Percentiles rank a stretch among this genome's conserved stretches.
phyloP scores from a whole-genome alignment of 768 basidiomycete species.

The Guyanaporus albipodus region DNA sequence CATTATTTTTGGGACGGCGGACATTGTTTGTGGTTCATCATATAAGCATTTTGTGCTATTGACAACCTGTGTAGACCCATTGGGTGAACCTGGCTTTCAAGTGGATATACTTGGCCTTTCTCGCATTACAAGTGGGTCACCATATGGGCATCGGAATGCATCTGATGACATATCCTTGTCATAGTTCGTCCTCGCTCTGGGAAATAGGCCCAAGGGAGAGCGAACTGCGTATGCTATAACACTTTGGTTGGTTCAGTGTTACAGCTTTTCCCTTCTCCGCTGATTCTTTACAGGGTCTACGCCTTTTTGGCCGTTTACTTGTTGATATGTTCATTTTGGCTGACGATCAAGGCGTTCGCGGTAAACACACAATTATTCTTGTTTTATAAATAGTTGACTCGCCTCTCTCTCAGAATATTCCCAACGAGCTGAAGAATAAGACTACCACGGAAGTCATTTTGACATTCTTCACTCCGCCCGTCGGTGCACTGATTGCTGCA shows the following conservation, averaged over 20 bases:
- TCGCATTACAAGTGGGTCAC: constrained; percentile 63
- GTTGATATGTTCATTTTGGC: constrained; percentile 79
- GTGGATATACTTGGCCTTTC: constrained; percentile 84
- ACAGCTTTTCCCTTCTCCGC: neutral
- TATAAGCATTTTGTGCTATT: neutral
- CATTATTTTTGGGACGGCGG: constrained; percentile 67
- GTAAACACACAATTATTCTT: constrained; percentile 36
- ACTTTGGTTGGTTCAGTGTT: constrained; percentile 49
- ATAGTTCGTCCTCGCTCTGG: constrained; percentile 67
- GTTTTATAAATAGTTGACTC: constrained; percentile 1
- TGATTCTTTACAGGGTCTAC: constrained; percentile 58
- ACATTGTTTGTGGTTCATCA: constrained; percentile 49
- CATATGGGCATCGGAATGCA: no score
- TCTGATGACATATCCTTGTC: neutral
- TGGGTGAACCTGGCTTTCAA: constrained; percentile 82
- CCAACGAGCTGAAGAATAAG: constrained; percentile 45
- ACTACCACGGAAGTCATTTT: constrained; percentile 46
- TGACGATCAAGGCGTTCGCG: constrained; percentile 76
- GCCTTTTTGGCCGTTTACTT: constrained; percentile 82
- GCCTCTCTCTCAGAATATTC: constrained; percentile 45
- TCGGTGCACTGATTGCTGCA: constrained; percentile 80
- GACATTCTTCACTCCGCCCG: constrained; percentile 69
- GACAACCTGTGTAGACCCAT: constrained; percentile 50
- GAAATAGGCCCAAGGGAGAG: constrained; percentile 89
- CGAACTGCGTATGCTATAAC: constrained; percentile 64